These are phyloP conservation scores for Tritrichomonas musculus DNA, from an alignment of 208 protist species.

Conservation along the genomic window DNA sequence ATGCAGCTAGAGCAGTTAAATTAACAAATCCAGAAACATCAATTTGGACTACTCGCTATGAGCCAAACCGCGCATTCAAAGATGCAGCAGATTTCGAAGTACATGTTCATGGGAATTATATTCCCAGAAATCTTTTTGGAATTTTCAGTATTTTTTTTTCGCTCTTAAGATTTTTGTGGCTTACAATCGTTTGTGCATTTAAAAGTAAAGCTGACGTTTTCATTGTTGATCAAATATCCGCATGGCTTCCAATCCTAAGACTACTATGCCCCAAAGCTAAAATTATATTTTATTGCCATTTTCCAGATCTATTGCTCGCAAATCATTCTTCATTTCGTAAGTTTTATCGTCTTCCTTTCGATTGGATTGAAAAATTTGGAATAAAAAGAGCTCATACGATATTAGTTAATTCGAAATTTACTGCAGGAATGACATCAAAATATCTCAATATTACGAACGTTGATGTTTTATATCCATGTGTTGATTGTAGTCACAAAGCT, in stretches of 20 bases:
- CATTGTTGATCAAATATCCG: slow-evolving; percentile 79
- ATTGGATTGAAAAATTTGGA: slow-evolving; percentile 31
- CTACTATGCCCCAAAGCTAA: slow-evolving; percentile 56
- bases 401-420: slow-evolving; percentile 20
- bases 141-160: slow-evolving; percentile 69
- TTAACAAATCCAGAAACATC: background rate
- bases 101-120: slow-evolving; percentile 37
- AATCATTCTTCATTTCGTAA: background rate
- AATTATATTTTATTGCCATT: slow-evolving; percentile 96
- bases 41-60: background rate
- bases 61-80: background rate
- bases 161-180: slow-evolving; percentile 67
- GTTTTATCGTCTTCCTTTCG: slow-evolving; percentile 62
- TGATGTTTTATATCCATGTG: slow-evolving; percentile 21
- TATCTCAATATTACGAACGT: background rate
- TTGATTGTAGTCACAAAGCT: background rate
- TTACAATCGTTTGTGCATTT: slow-evolving; percentile 58
- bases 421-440: background rate
- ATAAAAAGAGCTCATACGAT: background rate
- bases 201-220: slow-evolving; percentile 57
- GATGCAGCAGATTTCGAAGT: background rate
- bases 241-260: slow-evolving; percentile 65
- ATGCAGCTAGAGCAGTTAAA: slow-evolving; percentile 62
- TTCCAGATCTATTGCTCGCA: slow-evolving; percentile 77
- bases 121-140: slow-evolving; percentile 67